A percentile compares a stretch with the other conserved stretches of the same genome.
Evolutionary conservation across 306 rosid genomes (phyloP).

Genomic region (Prosopis cineraria): DNA sequence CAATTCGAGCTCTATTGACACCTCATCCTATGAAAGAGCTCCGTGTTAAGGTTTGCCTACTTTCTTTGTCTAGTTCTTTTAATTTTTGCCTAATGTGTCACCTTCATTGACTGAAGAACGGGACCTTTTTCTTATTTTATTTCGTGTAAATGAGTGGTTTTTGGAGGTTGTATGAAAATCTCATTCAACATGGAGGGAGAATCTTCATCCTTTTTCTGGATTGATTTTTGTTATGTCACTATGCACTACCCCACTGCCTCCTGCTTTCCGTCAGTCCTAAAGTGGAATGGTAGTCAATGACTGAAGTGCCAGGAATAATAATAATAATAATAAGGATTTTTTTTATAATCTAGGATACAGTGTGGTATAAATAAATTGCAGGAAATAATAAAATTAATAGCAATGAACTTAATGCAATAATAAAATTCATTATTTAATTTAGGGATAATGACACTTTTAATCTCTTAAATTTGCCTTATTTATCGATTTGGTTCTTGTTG

Average conservation of each 20-base stretch:
- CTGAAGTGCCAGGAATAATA: neutral
- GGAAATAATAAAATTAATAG: neutral
- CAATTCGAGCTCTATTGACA: constrained; percentile 90
- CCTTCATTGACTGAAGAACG: constrained; percentile 13
- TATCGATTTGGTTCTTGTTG: no score
- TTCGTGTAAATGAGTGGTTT: neutral
- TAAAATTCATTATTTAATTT: no score
- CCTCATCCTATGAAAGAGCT: constrained; percentile 99
- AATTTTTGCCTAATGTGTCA: neutral
- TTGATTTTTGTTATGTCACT: neutral
- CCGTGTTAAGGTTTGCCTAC: constrained; percentile 75
- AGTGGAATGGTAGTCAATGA: neutral
- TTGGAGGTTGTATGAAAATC: constrained; percentile 7
- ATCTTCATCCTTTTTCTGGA: neutral
- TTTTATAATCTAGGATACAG: no score
- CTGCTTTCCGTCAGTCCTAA: neutral
- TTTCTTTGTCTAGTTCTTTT: constrained; percentile 4
- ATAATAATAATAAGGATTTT: no score
- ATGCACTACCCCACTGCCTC: neutral
- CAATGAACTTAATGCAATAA: no score
- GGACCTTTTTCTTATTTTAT: neutral
- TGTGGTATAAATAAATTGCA: neutral
- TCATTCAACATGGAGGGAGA: neutral
- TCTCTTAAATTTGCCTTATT: no score
- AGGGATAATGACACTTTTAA: no score